Conservation (phyloP, 148 eudicot species). For the Amaranthus cruentus region DNA sequence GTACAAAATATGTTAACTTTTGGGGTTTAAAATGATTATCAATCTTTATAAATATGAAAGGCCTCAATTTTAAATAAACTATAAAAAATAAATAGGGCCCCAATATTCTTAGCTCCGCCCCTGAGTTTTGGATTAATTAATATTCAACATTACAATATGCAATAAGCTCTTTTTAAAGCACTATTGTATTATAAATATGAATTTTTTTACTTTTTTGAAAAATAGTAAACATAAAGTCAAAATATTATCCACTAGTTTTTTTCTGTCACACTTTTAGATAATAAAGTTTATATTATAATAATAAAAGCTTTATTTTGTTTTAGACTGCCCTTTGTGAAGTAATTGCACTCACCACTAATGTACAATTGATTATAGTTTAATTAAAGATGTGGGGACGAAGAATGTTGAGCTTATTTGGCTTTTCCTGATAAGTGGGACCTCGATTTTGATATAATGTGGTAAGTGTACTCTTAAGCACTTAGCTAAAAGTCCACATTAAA, state of each 20-base stretch:
- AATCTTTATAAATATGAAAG: too few relatives aligned
- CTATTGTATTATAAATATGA: too few relatives aligned
- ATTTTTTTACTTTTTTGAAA: too few relatives aligned
- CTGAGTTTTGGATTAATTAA: too few relatives aligned
- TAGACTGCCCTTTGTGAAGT: slow-evolving; percentile 1
- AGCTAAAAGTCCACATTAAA: background rate
- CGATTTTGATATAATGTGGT: background rate
- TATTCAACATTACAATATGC: too few relatives aligned
- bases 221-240: too few relatives aligned
- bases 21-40: too few relatives aligned
- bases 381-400: background rate
- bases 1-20: too few relatives aligned
- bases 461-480: background rate
- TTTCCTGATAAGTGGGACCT: slow-evolving; percentile 21
- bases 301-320: slow-evolving; percentile 6
- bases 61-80: too few relatives aligned
- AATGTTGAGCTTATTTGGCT: slow-evolving; percentile 1
- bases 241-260: slow-evolving; percentile 2
- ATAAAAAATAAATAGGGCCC: too few relatives aligned
- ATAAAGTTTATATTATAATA: background rate
- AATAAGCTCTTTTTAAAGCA: too few relatives aligned
- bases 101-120: too few relatives aligned
- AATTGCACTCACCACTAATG: slow-evolving; percentile 15
- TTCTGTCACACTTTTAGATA: slow-evolving; percentile 15
- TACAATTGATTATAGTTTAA: slow-evolving; percentile 4